phyloP scores from a whole-genome alignment of 2,329 filamentous ascomycete species.

The Epichloe coenophiala region DNA sequence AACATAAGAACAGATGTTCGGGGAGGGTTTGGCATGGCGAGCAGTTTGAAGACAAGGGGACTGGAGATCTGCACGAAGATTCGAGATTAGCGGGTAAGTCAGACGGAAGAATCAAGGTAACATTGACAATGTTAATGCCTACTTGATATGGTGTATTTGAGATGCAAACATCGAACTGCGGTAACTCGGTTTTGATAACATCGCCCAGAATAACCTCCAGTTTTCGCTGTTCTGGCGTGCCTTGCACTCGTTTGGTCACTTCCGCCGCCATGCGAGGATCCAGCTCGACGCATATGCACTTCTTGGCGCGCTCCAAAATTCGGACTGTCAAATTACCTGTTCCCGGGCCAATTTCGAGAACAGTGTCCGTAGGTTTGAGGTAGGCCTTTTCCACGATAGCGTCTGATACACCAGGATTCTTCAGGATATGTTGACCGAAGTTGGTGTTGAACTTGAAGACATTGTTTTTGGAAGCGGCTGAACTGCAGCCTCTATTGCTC shows the following conservation, averaged over 20 bases:
- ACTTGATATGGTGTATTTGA: constrained; percentile 52
- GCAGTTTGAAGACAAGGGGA: constrained; percentile 80
- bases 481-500: constrained; percentile 7
- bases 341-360: constrained; percentile 85
- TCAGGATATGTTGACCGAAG: constrained; percentile 79
- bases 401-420: constrained; percentile 75
- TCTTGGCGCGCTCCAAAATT: constrained; percentile 78
- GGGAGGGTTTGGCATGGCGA: constrained; percentile 69
- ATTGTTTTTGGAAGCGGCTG: constrained; percentile 45
- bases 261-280: constrained; percentile 96
- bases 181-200: constrained; percentile 66
- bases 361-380: constrained; percentile 79
- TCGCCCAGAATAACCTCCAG: constrained; percentile 84
- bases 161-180: constrained; percentile 72
- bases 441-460: constrained; percentile 97
- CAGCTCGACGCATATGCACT: constrained; percentile 72
- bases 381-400: constrained; percentile 61
- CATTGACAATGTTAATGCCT: constrained; percentile 6
- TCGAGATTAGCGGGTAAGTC: neutral
- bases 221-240: constrained; percentile 69
- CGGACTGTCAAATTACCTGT: constrained; percentile 81
- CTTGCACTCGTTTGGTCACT: constrained; percentile 85
- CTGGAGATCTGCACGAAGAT: constrained; percentile 55
- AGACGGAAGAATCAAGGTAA: neutral
- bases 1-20: constrained; percentile 87